Evolutionary conservation across 768 basidiomycete species (phyloP).

Genomic region (Stropharia rugosoannulata): DNA sequence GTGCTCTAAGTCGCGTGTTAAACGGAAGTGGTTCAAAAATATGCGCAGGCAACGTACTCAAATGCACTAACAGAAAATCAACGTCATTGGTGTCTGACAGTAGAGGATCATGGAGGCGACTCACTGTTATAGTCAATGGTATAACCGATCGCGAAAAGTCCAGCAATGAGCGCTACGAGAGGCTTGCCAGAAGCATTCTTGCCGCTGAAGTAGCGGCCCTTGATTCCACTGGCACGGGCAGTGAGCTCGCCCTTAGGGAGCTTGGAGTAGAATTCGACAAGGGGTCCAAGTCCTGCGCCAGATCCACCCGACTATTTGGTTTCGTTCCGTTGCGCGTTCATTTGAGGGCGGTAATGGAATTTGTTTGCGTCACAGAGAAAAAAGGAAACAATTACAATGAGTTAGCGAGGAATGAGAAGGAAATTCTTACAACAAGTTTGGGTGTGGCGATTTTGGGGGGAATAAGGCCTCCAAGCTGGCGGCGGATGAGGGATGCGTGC

Average conservation of each 20-base stretch:
- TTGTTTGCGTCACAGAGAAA: constrained; percentile 10
- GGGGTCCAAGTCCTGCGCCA: constrained; percentile 75
- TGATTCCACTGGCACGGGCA: constrained; percentile 62
- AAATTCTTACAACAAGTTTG: constrained; percentile 70
- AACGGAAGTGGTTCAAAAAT: constrained; percentile 4
- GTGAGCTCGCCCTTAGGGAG: constrained; percentile 87
- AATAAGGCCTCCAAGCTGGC: constrained; percentile 80
- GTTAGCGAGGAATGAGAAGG: not conserved
- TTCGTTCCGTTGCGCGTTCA: not conserved
- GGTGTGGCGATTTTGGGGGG: constrained; percentile 97
- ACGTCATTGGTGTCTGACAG: constrained; percentile 4
- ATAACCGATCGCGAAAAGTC: constrained; percentile 77
- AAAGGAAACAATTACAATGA: constrained; percentile 2
- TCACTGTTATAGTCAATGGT: constrained; percentile 88
- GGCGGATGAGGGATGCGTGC: constrained; percentile 83
- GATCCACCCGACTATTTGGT: constrained; percentile 69
- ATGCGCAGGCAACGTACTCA: constrained; percentile 56
- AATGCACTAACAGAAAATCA: constrained; percentile 56
- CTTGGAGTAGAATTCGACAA: constrained; percentile 96
- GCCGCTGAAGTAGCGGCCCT: constrained; percentile 81
- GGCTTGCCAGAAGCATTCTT: constrained; percentile 81
- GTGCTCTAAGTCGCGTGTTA: constrained; percentile 56
- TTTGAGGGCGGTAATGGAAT: not conserved
- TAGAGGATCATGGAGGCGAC: constrained; percentile 31
- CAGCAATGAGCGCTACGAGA: constrained; percentile 59